Evolutionary conservation across 2,329 filamentous ascomycete genomes (phyloP).

Genomic region (Penicillium oxalicum): DNA sequence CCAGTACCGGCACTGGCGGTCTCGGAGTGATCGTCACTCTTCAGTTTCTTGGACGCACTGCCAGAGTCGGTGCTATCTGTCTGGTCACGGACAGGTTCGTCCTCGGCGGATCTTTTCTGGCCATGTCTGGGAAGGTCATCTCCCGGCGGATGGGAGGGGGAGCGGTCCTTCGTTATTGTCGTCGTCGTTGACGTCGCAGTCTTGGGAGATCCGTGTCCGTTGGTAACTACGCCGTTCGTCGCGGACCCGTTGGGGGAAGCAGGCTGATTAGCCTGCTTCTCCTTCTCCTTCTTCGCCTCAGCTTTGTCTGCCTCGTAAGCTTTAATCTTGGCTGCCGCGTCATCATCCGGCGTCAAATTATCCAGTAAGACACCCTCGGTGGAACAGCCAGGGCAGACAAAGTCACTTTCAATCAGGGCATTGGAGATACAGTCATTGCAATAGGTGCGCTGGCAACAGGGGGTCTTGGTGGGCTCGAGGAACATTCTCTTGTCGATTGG

Average conservation of each 20-base stretch:
- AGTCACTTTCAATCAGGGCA: slow-evolving; percentile 96
- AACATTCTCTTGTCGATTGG: slow-evolving; percentile 97
- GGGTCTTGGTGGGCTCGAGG: slow-evolving; percentile 97
- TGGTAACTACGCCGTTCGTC: slow-evolving; percentile 9
- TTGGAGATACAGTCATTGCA: slow-evolving; percentile 99
- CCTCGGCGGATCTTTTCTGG: slow-evolving; percentile 80
- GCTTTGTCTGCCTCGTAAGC: slow-evolving; percentile 57
- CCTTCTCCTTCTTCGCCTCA: slow-evolving; percentile 40
- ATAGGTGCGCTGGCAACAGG: slow-evolving; percentile 96
- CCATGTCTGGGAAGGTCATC: slow-evolving; percentile 37
- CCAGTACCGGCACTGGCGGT: slow-evolving; percentile 3
- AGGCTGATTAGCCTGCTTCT: slow-evolving; percentile 25
- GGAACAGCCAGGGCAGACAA: slow-evolving; percentile 87
- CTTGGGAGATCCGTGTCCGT: slow-evolving; percentile 11
- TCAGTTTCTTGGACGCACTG: slow-evolving; percentile 39
- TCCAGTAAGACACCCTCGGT: slow-evolving; percentile 89
- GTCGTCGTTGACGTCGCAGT: neutral
- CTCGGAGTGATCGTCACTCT: slow-evolving; percentile 30
- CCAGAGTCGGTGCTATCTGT: slow-evolving; percentile 35
- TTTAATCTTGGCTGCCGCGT: slow-evolving; percentile 71
- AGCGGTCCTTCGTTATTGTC: slow-evolving; percentile 16
- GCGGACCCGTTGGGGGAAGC: slow-evolving; percentile 22
- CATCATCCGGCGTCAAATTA: slow-evolving; percentile 77
- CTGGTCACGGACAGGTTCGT: slow-evolving; percentile 52
- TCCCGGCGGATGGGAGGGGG: slow-evolving; percentile 28